Conservation (phyloP, 768 basidiomycete species). For the Glaciozyma martinii region DNA sequence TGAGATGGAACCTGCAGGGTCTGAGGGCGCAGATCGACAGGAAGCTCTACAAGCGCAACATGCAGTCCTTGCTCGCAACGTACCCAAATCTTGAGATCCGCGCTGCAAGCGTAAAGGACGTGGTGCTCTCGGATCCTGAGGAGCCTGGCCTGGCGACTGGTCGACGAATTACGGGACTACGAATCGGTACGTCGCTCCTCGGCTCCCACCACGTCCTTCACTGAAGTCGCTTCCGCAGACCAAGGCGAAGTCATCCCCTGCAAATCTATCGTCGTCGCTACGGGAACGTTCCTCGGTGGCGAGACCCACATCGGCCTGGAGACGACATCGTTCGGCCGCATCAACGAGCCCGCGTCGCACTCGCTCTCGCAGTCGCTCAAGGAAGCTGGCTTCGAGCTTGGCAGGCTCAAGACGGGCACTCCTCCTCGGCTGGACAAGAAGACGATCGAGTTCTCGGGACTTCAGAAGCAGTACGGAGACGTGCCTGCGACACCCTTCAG, state of each 20-base stretch:
- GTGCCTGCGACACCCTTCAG: slow-evolving; percentile 61
- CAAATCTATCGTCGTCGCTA: slow-evolving; percentile 75
- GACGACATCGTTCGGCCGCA: slow-evolving; percentile 30
- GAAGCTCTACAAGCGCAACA: slow-evolving; percentile 68
- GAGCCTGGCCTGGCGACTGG: background rate
- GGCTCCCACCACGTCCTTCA: background rate
- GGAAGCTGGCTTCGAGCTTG: slow-evolving; percentile 68
- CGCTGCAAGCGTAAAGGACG: slow-evolving; percentile 21
- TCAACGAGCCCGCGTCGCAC: slow-evolving; percentile 40
- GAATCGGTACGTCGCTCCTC: slow-evolving; percentile 6
- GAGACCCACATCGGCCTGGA: slow-evolving; percentile 75
- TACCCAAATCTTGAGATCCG: slow-evolving; percentile 54
- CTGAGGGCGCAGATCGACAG: slow-evolving; percentile 83
- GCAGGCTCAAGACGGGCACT: slow-evolving; percentile 70
- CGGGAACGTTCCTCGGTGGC: slow-evolving; percentile 82
- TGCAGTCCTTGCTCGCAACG: slow-evolving; percentile 59
- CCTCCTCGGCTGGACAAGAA: slow-evolving; percentile 65
- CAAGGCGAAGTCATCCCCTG: slow-evolving; percentile 65
- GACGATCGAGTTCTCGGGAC: slow-evolving; percentile 59
- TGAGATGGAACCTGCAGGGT: slow-evolving; percentile 49
- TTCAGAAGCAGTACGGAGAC: slow-evolving; percentile 63
- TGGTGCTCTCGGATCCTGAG: slow-evolving; percentile 52
- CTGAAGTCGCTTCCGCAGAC: slow-evolving; percentile 43
- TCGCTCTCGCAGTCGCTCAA: slow-evolving; percentile 69
- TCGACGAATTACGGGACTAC: slow-evolving; percentile 9